Base-by-base conservation (phyloP, 2,329 filamentous ascomycete genomes). In the Apiospora hydei region DNA sequence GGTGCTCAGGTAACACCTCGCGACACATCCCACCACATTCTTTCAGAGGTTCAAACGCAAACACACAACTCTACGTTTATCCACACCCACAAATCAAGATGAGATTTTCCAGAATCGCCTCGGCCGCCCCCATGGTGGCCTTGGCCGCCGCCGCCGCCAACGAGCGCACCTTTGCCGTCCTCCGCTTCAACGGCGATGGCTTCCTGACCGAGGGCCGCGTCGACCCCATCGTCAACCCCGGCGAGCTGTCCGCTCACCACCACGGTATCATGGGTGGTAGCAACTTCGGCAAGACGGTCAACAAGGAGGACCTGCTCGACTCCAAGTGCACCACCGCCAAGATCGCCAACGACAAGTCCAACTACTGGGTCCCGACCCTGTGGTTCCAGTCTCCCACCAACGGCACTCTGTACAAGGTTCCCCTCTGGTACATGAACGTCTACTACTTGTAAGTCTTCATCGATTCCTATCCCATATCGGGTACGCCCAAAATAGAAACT, bases 351-450 rank as follows among this genome's bases (percentile, higher is more conserved):
- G 93, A 95, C 82, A 86, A 90, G 79, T 92, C 89, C 76, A 92
- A 92, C 81, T 95, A 96, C 85, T 95, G 93, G 93, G 90, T 91
- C 71, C 93, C 93, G 1, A 85, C 86, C 41, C 83, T 95, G 3
- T 95, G 91, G 83, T 94, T 92, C 82, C 83, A 86, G 75, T 88
- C 92, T 75, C 86, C 89, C 77, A 83, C 87, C 76, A 89, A 91
- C 75, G 88, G 88, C 68, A 87, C 86, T 69, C 89, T 94, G 76
- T 88, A 91, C 80, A 86, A 87, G 47, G 93, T 95, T 24, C 86
- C 90, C 64, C 83, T 93, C 73, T 91, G 92, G 77, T 94, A 94
- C 80, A 91, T 92, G 88, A 91, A 91, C 78, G 88, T 89, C 73
- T 96, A 96, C 85, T 95, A 96, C 83, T 91, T 92, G 88, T 89